Base-by-base conservation (phyloP, 768 basidiomycete species). In the Calocera cornea region DNA sequence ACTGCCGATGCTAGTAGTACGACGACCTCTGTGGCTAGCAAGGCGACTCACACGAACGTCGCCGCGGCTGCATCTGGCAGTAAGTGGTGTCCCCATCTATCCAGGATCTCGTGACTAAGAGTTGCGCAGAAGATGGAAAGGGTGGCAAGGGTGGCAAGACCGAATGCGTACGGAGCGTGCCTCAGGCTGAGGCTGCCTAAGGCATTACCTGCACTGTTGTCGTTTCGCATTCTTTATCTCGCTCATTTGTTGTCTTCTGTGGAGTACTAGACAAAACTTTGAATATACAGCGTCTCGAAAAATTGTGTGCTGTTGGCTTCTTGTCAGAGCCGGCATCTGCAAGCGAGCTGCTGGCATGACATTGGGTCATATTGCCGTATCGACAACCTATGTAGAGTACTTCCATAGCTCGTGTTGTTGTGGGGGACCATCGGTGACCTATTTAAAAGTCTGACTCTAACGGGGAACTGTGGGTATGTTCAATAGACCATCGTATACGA, bases 231-330 rank as follows among this genome's bases (percentile, higher is more conserved):
- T 22, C 14, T 33, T 16, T 27, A 60, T 50, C 11, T 29, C 2
- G 54, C 54, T 27, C 54, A 29, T 29, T 33, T 27, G 54, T 60
- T 16, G n/a, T n/a, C n/a, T 60, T 29, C 31, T 38, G 54, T 60
- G 54, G 54, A 60, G 24, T 60, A 60, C 54, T 60, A 60, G 54
- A 60, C 54, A 31, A 24, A 60, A 60, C 54, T 33, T 60, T 60
- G 54, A 60, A 60, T 60, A 19, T 24, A 47, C 44, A 24, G 44
- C 44, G 44, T 47, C 19, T 47, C 36, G 7, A 14, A 38, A 38
- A 5, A 14, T 5, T 14, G 36, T 5, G 14, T 38, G 36, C 7
- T 38, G 7, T 38, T 14, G 14, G 36, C 14, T 38, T 14, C 36
- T 14, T 7, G 44, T 5, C 44, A 7, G 5, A 47, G 19, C 19